These are phyloP conservation scores for Lentinula sp. DNA, from an alignment of 768 basidiomycete species.

Conservation along the genomic window DNA sequence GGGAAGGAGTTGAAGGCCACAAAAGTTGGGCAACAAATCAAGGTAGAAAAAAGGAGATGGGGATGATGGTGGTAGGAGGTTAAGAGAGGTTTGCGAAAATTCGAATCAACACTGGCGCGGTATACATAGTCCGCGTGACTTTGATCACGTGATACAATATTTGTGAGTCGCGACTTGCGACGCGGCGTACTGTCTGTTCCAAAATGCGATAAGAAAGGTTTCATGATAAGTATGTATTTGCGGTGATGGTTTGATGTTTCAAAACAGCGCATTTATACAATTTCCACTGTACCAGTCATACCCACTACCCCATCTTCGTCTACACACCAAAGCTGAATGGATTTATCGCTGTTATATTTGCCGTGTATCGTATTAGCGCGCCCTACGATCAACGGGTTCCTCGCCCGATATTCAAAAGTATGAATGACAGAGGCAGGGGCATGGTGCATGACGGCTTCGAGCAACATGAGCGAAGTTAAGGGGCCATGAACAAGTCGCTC, in stretches of 20 bases:
- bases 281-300: constrained; percentile 48
- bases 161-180: neutral
- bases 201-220: no score
- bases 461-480: constrained; percentile 71
- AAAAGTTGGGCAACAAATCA: neutral
- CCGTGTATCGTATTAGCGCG: constrained; percentile 30
- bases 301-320: constrained; percentile 22
- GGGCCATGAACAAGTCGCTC: constrained; percentile 86
- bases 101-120: neutral
- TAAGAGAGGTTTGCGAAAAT: constrained; percentile 1
- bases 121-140: neutral
- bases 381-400: constrained; percentile 44
- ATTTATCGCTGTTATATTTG: constrained; percentile 20
- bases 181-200: neutral
- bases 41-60: constrained; percentile 6
- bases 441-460: constrained; percentile 53
- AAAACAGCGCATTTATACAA: neutral
- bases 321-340: constrained; percentile 33
- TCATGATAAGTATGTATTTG: neutral
- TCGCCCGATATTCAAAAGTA: constrained; percentile 55
- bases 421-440: constrained; percentile 40
- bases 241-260: neutral
- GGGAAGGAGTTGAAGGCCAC: neutral
- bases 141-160: neutral
- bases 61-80: constrained; percentile 13